Evolutionary conservation across 2,329 filamentous ascomycete genomes (phyloP), one percentile per base, ranked within the genome.

Genomic region (Sporothrix brasiliensis): DNA sequence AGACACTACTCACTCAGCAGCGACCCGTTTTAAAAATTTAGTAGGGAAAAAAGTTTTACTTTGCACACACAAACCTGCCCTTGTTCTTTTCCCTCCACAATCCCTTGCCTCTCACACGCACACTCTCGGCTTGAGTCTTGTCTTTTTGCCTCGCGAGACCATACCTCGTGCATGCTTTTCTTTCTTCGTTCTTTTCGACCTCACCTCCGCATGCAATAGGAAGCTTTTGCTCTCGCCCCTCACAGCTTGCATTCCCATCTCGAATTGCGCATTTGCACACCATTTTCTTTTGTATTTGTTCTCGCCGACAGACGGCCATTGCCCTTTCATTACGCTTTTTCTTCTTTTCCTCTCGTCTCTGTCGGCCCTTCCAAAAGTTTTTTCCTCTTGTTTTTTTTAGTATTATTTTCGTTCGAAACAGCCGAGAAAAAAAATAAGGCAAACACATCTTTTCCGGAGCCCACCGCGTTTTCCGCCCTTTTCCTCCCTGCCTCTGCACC

Each of bases 1-100:
- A n/a, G 61, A 52, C 44, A 30, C 66, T 69, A 65, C 66, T 63
- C 69, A 66, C 60, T 73, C 58, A 74, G 58, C 69, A 69, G 66
- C 65, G 73, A 70, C 72, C 73, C 72, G 58, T 50, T 66, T 47
- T 50, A 69, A 73, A 74, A 76, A 76, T 75, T 50, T 39, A 65
- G 58, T 63, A 69, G 69, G 72, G 69, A 73, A 76, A 76, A 76
- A 76, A 74, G 72, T 73, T 74, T 76, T 75, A 70, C 73, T 68
- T 72, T 66, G 72, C 74, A 75, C 75, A 76, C 74, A 75, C 69
- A 72, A 71, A 56, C 67, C 65, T 71, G 49, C 60, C 60, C 61
- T 70, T 67, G 69, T 69, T 71, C 58, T 58, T 52, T 34, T 72
- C 68, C 41, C 65, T 71, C 65, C 47, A 67, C 68, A n/a, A 41